Evolutionary conservation across 1,284 basidiomycete species (phyloP).

Genomic region (Cryptococcus depauperatus): DNA sequence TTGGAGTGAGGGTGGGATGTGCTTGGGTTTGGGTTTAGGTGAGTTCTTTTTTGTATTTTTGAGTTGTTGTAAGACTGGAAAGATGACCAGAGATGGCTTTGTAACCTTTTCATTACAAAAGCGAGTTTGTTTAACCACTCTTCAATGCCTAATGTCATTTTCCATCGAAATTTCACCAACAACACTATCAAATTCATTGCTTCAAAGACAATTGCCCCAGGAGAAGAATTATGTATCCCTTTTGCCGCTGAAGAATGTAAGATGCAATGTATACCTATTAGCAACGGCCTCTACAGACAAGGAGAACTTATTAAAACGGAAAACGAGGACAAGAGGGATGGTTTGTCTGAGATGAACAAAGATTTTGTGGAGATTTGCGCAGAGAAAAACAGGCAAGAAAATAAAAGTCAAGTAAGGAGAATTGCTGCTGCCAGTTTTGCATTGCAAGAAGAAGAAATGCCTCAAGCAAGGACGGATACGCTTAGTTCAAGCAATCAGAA

Average conservation of each 20-base stretch:
- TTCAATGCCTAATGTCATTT: constrained; percentile 43
- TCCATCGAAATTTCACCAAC: constrained; percentile 22
- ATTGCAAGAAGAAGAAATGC: too few species aligned
- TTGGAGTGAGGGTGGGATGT: constrained; percentile 72
- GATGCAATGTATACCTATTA: constrained; percentile 38
- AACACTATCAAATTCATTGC: constrained; percentile 36
- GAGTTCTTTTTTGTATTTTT: constrained; percentile 20
- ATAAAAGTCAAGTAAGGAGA: not conserved
- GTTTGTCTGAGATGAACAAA: not conserved
- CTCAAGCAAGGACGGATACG: too few species aligned
- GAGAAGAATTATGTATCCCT: constrained; percentile 42
- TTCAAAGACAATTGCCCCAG: constrained; percentile 20
- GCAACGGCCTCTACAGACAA: not conserved
- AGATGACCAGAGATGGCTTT: not conserved
- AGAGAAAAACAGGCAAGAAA: not conserved
- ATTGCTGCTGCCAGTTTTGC: not conserved
- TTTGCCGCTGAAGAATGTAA: constrained; percentile 43
- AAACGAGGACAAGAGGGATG: constrained; percentile 2
- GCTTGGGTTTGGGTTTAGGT: constrained; percentile 80
- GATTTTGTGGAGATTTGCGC: constrained; percentile 3
- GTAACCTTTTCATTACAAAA: too few species aligned
- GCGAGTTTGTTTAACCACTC: constrained; percentile 48
- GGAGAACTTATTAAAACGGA: constrained; percentile 1
- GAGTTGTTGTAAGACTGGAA: not conserved
- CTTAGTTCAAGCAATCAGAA: too few species aligned